A percentile compares a stretch with the other conserved stretches of the same genome.
phyloP scores from a whole-genome alignment of 768 basidiomycete genomes.

The Agaricus subrufescens region DNA sequence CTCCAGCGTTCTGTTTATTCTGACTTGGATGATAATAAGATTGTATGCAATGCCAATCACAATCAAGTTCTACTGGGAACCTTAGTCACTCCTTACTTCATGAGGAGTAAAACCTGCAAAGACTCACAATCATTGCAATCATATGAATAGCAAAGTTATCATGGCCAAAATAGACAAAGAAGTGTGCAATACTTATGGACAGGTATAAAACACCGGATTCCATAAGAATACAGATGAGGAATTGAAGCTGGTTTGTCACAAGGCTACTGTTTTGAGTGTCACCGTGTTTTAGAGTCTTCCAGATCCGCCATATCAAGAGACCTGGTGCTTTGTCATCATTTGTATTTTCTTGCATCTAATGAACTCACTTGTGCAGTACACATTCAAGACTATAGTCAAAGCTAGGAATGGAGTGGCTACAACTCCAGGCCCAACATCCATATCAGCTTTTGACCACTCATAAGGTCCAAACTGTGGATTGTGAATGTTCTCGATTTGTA shows the following conservation, averaged over 20 bases:
- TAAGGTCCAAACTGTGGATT: background rate
- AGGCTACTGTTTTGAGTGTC: background rate
- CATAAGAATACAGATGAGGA: background rate
- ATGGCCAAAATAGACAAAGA: background rate
- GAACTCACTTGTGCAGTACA: constrained; percentile 5
- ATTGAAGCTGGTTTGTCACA: background rate
- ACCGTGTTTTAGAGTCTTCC: background rate
- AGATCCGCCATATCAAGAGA: background rate
- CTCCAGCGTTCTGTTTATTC: background rate
- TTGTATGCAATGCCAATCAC: constrained; percentile 2
- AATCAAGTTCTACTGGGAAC: background rate
- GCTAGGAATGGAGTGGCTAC: constrained; percentile 9
- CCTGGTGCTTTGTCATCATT: background rate
- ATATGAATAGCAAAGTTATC: background rate
- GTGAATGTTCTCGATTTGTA: background rate
- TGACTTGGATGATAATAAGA: constrained; percentile 1
- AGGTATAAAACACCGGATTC: constrained; percentile 7
- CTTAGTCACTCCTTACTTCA: background rate
- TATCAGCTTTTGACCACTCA: background rate
- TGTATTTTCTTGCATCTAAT: background rate
- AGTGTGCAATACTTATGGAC: background rate
- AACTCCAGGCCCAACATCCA: constrained; percentile 9
- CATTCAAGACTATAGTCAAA: constrained; percentile 8
- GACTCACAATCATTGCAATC: background rate
- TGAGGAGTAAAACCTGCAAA: background rate